A percentile compares a stretch with the other conserved stretches of the same genome.
These are phyloP conservation scores for Scenedesmus sp. DNA, from an alignment of 163 green algal genomes.

Conservation along the genomic window DNA sequence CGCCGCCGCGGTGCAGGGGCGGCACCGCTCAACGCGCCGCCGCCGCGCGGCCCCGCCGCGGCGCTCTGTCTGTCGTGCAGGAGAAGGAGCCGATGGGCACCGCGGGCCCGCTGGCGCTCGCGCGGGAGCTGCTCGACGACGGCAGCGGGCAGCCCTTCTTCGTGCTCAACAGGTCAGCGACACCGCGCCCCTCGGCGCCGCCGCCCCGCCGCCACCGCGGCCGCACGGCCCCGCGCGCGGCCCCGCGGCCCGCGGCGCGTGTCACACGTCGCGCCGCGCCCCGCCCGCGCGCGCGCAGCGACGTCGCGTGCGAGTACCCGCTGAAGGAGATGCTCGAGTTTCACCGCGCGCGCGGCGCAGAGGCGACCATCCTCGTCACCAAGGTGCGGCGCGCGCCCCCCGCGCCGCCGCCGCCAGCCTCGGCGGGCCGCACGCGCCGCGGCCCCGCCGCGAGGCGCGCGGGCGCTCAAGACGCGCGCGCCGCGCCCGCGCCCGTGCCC, in stretches of 20 bases:
- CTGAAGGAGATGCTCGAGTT: constrained; percentile 79
- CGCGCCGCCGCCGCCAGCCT: no score
- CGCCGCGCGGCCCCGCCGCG: not conserved
- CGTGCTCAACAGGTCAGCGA: constrained; percentile 91
- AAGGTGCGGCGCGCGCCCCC: constrained; percentile 50
- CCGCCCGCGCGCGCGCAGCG: constrained; percentile 47
- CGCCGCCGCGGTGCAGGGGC: not conserved
- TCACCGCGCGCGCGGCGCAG: constrained; percentile 64
- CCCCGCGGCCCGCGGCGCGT: no score
- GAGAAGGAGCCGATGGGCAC: constrained; percentile 99
- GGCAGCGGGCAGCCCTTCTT: constrained; percentile 95
- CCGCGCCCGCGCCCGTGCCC: no score
- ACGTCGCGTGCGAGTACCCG: constrained; percentile 79
- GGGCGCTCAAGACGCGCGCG: no score
- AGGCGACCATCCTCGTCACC: constrained; percentile 79
- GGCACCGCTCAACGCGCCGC: no score
- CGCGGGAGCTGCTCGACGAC: constrained; percentile 89
- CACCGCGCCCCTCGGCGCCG: no score
- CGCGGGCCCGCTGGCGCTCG: constrained; percentile 93
- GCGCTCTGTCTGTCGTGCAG: constrained; percentile 57
- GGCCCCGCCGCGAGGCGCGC: no score
- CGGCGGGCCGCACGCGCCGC: no score
- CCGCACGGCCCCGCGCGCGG: no score
- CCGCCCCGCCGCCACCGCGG: no score
- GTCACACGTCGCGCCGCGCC: no score